phyloP scores from a whole-genome alignment of 169 alveolate genomes.

The Theileria sp. region DNA sequence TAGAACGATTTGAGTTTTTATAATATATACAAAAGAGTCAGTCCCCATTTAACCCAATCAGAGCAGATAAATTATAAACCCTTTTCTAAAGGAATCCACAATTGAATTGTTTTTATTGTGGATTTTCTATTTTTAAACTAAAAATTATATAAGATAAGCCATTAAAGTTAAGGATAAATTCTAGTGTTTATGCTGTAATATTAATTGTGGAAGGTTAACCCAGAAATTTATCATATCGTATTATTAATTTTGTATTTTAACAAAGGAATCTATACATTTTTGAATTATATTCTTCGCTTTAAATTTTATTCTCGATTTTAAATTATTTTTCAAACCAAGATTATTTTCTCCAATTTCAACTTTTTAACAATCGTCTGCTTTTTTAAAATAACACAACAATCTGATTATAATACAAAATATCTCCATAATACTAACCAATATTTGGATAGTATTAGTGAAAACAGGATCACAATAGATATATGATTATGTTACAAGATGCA shows the following conservation, averaged over 20 bases:
- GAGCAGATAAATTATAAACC: background rate
- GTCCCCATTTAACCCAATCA: conserved; percentile 19
- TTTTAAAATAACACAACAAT: background rate
- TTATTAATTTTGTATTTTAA: conserved; percentile 7
- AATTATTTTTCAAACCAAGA: background rate
- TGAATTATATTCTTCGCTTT: background rate
- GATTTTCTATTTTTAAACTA: conserved; percentile 1
- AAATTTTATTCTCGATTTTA: no score
- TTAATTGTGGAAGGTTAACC: conserved; percentile 3
- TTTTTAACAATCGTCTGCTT: background rate
- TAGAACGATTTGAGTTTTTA: background rate
- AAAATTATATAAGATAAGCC: background rate
- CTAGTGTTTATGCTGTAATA: background rate
- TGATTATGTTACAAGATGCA: conserved; percentile 65
- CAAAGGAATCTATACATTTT: conserved; percentile 10
- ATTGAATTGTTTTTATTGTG: background rate
- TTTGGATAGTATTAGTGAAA: background rate
- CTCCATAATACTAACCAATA: background rate
- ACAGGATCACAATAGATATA: background rate
- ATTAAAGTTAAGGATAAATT: conserved; percentile 3
- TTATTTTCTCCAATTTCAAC: background rate
- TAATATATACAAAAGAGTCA: background rate
- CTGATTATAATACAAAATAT: background rate
- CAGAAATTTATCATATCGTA: background rate
- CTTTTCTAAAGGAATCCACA: background rate